Evolutionary conservation across 2,329 filamentous ascomycete species (phyloP), one percentile per base, ranked within the genome.

Genomic region (Verticillium zaregamsianum): DNA sequence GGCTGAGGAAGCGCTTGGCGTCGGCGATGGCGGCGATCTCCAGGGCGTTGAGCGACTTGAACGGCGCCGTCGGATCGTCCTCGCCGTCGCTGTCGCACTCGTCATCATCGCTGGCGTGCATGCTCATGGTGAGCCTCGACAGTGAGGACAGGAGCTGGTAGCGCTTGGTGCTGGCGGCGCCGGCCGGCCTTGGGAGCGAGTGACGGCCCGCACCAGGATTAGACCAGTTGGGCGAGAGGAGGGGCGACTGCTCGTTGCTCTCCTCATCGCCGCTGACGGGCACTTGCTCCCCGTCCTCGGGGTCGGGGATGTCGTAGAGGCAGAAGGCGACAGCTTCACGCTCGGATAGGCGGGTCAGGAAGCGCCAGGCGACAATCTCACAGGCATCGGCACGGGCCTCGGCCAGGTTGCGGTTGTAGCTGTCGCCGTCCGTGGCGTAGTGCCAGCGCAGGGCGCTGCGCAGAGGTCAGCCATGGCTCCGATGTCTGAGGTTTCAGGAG

Each of bases 1-100:
- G 92, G 70, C 89, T 89, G 39, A 96, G 82, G 67, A 96, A 96
- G 55, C 90, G 90, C 77, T 96, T 96, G 33, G 91, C 91, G 62
- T 91, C 84, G 14, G 89, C 89, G 23, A 96, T 87, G 55, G 90
- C 88, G 31, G 92, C 92, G 69, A 96, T 93, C 72, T 96, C 92
- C 17, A 98, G 81, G 2, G 92, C 92, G 72, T 95, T 97, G 57
- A 97, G 81, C 20, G 89, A 88, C 39, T 87, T 86, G 72, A 96
- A 96, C 1, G 88, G 85, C 0, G 86, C 83, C 0, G 89, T 90
- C 32, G 90, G 86, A 58, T 90, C 85, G 8, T 85, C 81, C 4
- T 84, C 80, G 3, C 80, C 79, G 1, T 73, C 70, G 6, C 72
- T 65, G 23, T 76, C 74, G 45, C 45, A 52, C 57, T 77, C 76